phyloP scores from a whole-genome alignment of 2,329 filamentous ascomycete genomes.

The Paraphoma chrysanthemicola region DNA sequence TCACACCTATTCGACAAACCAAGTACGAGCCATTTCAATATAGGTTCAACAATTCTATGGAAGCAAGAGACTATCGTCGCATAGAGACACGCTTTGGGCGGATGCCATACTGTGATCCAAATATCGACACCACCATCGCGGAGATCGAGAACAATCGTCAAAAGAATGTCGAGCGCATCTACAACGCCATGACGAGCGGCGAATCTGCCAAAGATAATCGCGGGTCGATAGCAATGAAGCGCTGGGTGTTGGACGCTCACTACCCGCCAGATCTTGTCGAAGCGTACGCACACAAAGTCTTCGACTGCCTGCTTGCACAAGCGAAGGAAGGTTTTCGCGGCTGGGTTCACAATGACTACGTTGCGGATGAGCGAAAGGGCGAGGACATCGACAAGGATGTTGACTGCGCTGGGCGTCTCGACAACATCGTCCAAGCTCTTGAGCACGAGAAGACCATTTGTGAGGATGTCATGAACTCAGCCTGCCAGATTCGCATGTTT shows the following conservation, averaged over 20 bases:
- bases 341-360: constrained; percentile 46
- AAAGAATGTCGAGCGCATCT: constrained; percentile 41
- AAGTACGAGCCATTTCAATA: constrained; percentile 29
- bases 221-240: constrained; percentile 39
- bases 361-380: constrained; percentile 42
- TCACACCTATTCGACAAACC: constrained; percentile 4
- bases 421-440: constrained; percentile 39
- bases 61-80: constrained; percentile 34
- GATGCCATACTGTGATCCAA: constrained; percentile 31
- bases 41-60: constrained; percentile 24
- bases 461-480: constrained; percentile 46
- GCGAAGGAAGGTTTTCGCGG: constrained; percentile 41
- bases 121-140: constrained; percentile 28
- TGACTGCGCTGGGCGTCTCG: constrained; percentile 34
- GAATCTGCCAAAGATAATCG: constrained; percentile 40
- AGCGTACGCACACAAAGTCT: constrained; percentile 42
- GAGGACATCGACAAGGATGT: constrained; percentile 43
- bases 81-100: constrained; percentile 32
- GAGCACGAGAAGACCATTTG: constrained; percentile 46
- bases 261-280: constrained; percentile 40
- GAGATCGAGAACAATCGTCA: constrained; percentile 23
- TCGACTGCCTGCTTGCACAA: constrained; percentile 40
- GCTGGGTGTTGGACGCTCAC: constrained; percentile 41
- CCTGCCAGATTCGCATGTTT: constrained; percentile 46
- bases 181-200: constrained; percentile 40